phyloP scores from a whole-genome alignment of 306 rosid genomes.

The Lagenaria siceraria region DNA sequence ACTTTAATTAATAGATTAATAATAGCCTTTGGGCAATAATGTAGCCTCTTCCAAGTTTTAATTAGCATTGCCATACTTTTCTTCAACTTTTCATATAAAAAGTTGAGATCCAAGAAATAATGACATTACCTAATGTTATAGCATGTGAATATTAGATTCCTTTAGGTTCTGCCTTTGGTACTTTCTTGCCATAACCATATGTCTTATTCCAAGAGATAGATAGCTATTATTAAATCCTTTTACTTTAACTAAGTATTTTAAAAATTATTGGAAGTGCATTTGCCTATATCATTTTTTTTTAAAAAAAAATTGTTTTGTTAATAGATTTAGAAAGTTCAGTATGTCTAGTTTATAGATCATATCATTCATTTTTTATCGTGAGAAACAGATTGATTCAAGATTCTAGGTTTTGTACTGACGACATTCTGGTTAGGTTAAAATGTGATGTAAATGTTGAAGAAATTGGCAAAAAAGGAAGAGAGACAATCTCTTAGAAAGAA shows the following conservation, averaged over 20 bases:
- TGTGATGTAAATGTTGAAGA: too few species aligned
- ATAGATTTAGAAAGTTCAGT: background rate
- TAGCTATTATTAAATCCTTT: background rate
- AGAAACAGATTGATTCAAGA: too few species aligned
- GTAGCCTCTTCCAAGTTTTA: background rate
- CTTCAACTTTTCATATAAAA: background rate
- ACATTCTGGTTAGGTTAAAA: too few species aligned
- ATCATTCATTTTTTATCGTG: too few species aligned
- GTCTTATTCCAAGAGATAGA: background rate
- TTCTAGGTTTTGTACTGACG: too few species aligned
- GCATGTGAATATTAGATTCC: constrained; percentile 8
- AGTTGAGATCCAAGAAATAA: background rate
- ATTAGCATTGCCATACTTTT: background rate
- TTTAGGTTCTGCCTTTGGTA: background rate
- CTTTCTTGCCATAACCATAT: background rate
- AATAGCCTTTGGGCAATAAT: background rate
- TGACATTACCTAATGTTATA: background rate
- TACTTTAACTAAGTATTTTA: background rate
- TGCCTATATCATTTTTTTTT: background rate
- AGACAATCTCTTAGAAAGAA: too few species aligned
- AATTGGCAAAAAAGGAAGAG: too few species aligned
- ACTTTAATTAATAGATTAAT: background rate
- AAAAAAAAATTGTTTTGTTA: background rate
- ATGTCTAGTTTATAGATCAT: too few species aligned
- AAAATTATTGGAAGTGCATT: background rate